phyloP scores from a whole-genome alignment of 176 grass and related monocot species.

The Rhynchospora pubera region DNA sequence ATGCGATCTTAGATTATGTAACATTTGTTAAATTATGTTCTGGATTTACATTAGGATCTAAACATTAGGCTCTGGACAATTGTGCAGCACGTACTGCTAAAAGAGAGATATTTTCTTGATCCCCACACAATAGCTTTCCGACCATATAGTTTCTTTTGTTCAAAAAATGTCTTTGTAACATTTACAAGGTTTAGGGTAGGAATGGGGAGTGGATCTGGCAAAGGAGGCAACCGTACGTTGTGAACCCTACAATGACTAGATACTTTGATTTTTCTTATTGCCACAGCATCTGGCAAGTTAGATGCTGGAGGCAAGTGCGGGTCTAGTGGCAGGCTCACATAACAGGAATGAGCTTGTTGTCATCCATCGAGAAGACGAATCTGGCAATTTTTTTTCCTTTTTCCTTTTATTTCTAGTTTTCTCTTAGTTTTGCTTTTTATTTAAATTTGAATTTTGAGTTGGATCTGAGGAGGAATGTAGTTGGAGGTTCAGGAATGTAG shows the following conservation, averaged over 20 bases:
- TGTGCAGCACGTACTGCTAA: too few relatives aligned
- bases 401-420: too few relatives aligned
- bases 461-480: too few relatives aligned
- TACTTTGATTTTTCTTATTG: constrained; percentile 87
- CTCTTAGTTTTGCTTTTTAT: too few relatives aligned
- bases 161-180: constrained; percentile 12
- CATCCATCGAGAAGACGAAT: too few relatives aligned
- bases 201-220: constrained; percentile 74
- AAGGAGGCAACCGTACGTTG: constrained; percentile 50
- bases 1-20: constrained; percentile 14
- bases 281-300: constrained; percentile 82
- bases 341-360: too few relatives aligned
- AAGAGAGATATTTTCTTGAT: neutral
- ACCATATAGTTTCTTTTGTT: constrained; percentile 5
- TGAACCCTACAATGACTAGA: constrained; percentile 55
- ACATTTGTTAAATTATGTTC: neutral
- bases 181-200: constrained; percentile 52
- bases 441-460: too few relatives aligned
- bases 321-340: too few relatives aligned
- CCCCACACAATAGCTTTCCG: neutral
- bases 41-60: constrained; percentile 13
- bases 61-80: neutral
- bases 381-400: too few relatives aligned
- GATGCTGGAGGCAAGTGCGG: too few relatives aligned
- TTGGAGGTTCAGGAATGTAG: too few relatives aligned